These are phyloP conservation scores for Artemisia argyi DNA, from an alignment of 129 eudicot species.

Conservation along the genomic window DNA sequence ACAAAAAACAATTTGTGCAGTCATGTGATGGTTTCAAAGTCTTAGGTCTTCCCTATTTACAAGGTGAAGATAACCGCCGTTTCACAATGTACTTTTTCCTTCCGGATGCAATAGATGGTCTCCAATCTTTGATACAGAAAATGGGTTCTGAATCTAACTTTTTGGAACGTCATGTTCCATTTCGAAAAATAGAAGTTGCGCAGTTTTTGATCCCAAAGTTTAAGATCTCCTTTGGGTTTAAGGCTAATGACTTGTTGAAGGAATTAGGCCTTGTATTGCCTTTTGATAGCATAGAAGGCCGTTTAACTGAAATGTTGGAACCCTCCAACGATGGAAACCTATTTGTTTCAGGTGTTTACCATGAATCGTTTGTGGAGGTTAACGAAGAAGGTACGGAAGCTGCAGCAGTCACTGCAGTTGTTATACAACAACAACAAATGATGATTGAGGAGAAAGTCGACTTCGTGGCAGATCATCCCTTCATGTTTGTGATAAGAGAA, in stretches of 20 bases:
- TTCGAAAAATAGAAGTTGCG: neutral
- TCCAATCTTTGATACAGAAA: slow-evolving; percentile 8
- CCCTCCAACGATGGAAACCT: neutral
- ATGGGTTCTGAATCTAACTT: neutral
- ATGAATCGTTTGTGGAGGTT: neutral
- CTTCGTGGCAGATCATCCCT: slow-evolving; percentile 4
- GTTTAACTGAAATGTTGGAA: neutral
- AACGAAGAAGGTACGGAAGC: neutral
- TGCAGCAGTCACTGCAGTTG: neutral
- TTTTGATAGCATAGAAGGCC: neutral
- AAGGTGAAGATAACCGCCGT: slow-evolving; percentile 54
- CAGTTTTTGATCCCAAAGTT: slow-evolving; percentile 11
- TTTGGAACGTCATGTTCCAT: slow-evolving; percentile 2
- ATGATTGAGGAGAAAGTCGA: neutral
- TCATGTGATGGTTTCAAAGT: slow-evolving; percentile 57
- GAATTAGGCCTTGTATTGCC: neutral
- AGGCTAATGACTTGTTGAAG: neutral
- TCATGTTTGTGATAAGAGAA: slow-evolving; percentile 15
- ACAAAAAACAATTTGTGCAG: slow-evolving; percentile 39
- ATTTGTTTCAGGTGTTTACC: neutral
- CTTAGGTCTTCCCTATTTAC: slow-evolving; percentile 56
- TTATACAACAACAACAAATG: neutral
- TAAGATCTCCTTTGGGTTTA: slow-evolving; percentile 7
- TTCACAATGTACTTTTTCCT: slow-evolving; percentile 9
- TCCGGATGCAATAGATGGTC: slow-evolving; percentile 3